Conservation (phyloP, 768 basidiomycete genomes). For the Gloeopeniophorella convolvens region DNA sequence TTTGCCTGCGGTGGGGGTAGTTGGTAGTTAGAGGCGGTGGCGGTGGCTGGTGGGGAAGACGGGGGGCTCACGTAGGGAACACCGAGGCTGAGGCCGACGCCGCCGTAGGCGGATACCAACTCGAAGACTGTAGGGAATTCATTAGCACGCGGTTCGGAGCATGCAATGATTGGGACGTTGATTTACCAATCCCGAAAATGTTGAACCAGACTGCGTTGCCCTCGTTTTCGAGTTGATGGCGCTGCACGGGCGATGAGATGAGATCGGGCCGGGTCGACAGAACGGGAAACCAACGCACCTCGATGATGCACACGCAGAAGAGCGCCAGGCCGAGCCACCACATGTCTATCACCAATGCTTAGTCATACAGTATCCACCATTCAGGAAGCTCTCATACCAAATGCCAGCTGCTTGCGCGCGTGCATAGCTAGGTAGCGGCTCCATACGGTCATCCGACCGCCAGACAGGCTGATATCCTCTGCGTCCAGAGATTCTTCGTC, state of each 20-base stretch:
- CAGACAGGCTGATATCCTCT: conserved; percentile 35
- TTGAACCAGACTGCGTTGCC: conserved; percentile 66
- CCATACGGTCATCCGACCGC: conserved; percentile 58
- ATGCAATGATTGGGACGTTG: conserved; percentile 29
- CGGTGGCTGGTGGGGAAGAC: background rate
- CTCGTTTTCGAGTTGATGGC: conserved; percentile 48
- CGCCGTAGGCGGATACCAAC: conserved; percentile 81
- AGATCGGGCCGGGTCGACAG: background rate
- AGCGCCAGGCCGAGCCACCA: conserved; percentile 90
- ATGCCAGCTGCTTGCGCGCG: conserved; percentile 82
- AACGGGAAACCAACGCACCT: conserved; percentile 42
- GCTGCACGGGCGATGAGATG: conserved; percentile 33
- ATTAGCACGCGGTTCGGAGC: too few species aligned
- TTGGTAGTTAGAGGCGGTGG: conserved; percentile 14
- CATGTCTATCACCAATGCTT: conserved; percentile 58
- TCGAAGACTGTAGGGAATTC: conserved; percentile 60
- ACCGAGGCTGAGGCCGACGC: conserved; percentile 86
- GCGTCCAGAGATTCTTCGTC: conserved; percentile 28
- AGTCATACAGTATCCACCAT: background rate
- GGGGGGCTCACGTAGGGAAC: conserved; percentile 56
- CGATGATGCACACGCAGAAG: conserved; percentile 89
- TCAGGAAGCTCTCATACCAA: conserved; percentile 44
- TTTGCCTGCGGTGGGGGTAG: conserved; percentile 46
- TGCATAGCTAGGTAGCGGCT: conserved; percentile 76
- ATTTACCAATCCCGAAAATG: conserved; percentile 66